Evolutionary conservation across 2,329 filamentous ascomycete species (phyloP), one percentile per base, ranked within the genome.

Genomic region (Cladobotryum protrusum): DNA sequence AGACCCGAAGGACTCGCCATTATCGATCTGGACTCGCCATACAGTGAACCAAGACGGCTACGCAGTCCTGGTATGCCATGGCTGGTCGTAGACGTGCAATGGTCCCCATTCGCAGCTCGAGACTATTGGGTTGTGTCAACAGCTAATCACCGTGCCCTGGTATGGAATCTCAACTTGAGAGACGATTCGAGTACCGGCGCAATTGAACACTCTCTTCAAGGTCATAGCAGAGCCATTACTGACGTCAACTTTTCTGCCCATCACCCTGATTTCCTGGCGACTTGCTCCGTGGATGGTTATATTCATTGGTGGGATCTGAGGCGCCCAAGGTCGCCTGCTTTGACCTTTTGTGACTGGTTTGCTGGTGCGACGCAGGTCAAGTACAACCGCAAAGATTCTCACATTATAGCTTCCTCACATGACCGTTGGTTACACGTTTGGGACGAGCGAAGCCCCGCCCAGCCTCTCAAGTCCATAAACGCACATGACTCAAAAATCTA

Each of bases 181-280:
- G 85, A 89, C 58, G 87, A 92, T 59, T 87, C 86, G 0, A 72
- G 73, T 20, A 76, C 78, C 6, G 81, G 81, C 2, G 80, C 83
- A 37, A 90, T 96, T 55, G 89, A 96, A 66, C 87, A 92, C 66
- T 91, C 89, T 12, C 76, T 96, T 13, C 87, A 95, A 61, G 89
- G 85, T 2, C 91, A 74, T 66, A 88, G 82, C 42, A 81, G 92
- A 57, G 90, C 91, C 54, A 96, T 96, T 58, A 96, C 91, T 7
- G 91, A 96, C 64, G 90, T 96, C 67, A 96, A 96, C 66, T 96
- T 96, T 67, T 95, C 89, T 0, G 90, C 91, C 5, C 89, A 95
- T 59, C 87, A 96, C 62, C 89, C 90, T 0, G 91, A 96, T 63
- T 75, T 91, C 40, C 79, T 96, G 14, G 88, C 90, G 9, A 96